Evolutionary conservation across 768 basidiomycete species (phyloP), one percentile per base, ranked within the genome.

Genomic region (Agaricus bisporus): DNA sequence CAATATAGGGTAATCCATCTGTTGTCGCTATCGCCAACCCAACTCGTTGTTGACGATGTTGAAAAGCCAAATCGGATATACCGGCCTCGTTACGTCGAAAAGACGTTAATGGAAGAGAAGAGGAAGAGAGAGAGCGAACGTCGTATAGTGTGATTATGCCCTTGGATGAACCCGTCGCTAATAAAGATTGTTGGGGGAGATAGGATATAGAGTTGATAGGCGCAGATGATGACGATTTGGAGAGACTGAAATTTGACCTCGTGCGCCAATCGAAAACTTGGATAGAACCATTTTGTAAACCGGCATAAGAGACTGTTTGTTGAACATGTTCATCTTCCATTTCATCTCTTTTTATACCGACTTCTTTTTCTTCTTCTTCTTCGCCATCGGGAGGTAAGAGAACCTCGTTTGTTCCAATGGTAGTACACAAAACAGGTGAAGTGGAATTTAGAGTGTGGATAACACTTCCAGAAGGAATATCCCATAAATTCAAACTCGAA

Each of bases 401-500:
- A 29, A 63, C 69, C 26, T 68, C 3, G 11, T 32, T 67, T 41
- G 73, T 69, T 1, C 78, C 80, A 1, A 79, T 51, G 38, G 67
- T 71, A 55, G 80, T 75, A 17, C 72, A 72, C 26, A 71, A 67
- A 18, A 83, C 71, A 6, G 76, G 75, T 0, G 71, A 66, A 17
- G 68, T 66, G 0, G 76, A 65, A 4, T 68, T 66, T 47, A 86
- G 56, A 11, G 77, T 69, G 9, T 73, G 63, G 8, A 83, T 73
- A 54, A 76, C 72, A 18, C 71, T 65, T 2, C 78, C 79, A 7
- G 73, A 70, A 2, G 81, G 75, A 7, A 90, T 80, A 57, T 89
- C 84, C 89, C 90, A 91, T 3, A 89, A 69, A 45, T 81, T 75
- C 20, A 90, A 62, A 0, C 83, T 85, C 2, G 81, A 79, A 63